Evolutionary conservation across 140 eudicot species (phyloP).

Genomic region (Senecio squalidus): DNA sequence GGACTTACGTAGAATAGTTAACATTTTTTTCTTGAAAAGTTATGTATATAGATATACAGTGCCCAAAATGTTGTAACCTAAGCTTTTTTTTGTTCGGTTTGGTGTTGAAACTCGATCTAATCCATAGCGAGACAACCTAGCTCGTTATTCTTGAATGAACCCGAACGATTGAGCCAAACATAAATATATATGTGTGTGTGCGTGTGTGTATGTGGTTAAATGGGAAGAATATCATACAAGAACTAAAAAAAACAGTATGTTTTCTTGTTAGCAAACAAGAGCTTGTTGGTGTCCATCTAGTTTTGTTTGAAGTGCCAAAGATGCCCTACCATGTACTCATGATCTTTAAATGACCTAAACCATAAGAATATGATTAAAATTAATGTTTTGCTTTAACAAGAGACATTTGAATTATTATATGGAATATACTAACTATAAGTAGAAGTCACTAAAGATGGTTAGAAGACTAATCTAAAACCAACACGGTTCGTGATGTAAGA

Average conservation of each 20-base stretch:
- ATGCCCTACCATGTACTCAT: conserved; percentile 15
- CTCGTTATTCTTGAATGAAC: too few species aligned
- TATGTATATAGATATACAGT: too few species aligned
- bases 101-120: too few species aligned
- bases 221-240: too few species aligned
- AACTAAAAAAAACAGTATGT: conserved; percentile 17
- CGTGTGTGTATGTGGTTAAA: too few species aligned
- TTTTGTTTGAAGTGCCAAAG: conserved; percentile 9
- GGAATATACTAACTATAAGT: neutral
- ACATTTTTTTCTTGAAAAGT: too few species aligned
- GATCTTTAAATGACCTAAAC: conserved; percentile 2
- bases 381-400: conserved; percentile 7
- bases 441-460: neutral
- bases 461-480: neutral
- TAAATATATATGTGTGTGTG: too few species aligned
- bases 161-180: too few species aligned
- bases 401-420: conserved; percentile 3
- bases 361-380: conserved; percentile 6
- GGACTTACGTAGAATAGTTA: too few species aligned
- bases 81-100: too few species aligned
- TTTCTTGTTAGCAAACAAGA: conserved; percentile 21
- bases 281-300: conserved; percentile 1
- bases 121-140: too few species aligned
- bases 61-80: too few species aligned
- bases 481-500: conserved; percentile 20